Base-by-base conservation (phyloP, 23 red algal species). In the Chondrus crispus region DNA sequence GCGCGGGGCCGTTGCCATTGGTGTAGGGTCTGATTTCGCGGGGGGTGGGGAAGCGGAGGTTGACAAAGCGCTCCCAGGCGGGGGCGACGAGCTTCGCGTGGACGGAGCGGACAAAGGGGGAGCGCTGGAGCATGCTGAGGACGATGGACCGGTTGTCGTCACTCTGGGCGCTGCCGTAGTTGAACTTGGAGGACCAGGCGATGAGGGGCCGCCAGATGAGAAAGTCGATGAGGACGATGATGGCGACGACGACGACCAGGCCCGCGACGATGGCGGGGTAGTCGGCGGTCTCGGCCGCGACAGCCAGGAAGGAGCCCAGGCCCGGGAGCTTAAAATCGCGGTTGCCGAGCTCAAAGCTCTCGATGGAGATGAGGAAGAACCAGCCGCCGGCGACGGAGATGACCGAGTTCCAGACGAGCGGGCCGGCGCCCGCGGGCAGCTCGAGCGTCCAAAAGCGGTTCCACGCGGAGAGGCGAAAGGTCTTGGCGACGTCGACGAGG, bases 351-450 rank as follows among this genome's bases (percentile, higher is more conserved):
- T 86, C 88, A 68, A 99, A 99, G 88, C 84, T 91, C 90, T 99
- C 97, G 16, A 99, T 99, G 14, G 84, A 91, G 20, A 99, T 99
- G 45, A 99, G 95, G 39, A 96, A 99, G 94, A 99, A 99, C 97
- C 97, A 99, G 10, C 97, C 97, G 47, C 97, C 94, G 5, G 97
- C 94, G 22, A 99, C 97, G 16, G 97, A 99, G 19, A 99, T 96
- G 75, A 99, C 91, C 2, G 90, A 94, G 68, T 99, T 99, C 97
- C 97, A 99, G 2, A 99, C 97, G 40, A 99, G 91, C 4, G 79
- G 79, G 45, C 94, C 94, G 20, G 88, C 94, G 62, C 97, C 97
- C 3, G 94, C 85, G 7, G 97, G 97, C 54, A 94, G 43, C 68
- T 99, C 97, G 16, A 99, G 88, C 41, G 89, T 69, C 93, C 93